Percentiles rank a stretch among this genome's conserved stretches.
Conservation (phyloP, 2,329 filamentous ascomycete species). For the Aspergillus niger region DNA sequence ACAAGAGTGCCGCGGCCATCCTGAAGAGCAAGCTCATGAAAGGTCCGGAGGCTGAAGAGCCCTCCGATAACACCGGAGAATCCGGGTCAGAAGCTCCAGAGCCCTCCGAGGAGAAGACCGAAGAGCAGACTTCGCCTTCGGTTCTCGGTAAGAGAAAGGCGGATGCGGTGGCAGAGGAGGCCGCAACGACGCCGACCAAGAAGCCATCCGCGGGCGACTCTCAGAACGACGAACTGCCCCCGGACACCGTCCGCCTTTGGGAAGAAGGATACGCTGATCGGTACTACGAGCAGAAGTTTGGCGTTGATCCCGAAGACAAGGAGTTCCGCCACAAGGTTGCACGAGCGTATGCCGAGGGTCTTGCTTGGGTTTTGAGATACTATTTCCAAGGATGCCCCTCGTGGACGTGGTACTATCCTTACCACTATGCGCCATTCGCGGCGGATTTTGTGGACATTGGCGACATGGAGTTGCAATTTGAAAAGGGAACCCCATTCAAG, state of each 20-base stretch:
- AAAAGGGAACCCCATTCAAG: conserved; percentile 79
- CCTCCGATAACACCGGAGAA: conserved; percentile 29
- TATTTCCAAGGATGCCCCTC: conserved; percentile 98
- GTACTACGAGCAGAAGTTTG: conserved; percentile 97
- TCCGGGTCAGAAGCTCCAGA: conserved; percentile 29
- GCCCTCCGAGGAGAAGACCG: conserved; percentile 27
- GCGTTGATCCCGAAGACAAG: conserved; percentile 75
- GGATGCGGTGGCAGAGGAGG: conserved; percentile 65
- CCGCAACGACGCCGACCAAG: conserved; percentile 58
- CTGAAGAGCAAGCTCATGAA: conserved; percentile 76
- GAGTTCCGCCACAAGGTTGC: conserved; percentile 89
- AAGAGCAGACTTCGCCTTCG: conserved; percentile 33
- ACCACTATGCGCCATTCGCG: conserved; percentile 97
- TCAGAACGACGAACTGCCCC: conserved; percentile 63
- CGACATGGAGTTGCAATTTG: conserved; percentile 77
- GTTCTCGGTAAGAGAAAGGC: conserved; percentile 64
- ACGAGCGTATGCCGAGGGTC: conserved; percentile 86
- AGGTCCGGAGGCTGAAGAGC: conserved; percentile 26
- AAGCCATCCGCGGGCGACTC: conserved; percentile 39
- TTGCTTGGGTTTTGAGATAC: conserved; percentile 93
- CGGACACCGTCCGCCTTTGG: conserved; percentile 87
- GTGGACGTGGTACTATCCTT: conserved; percentile 99
- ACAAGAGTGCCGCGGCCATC: conserved; percentile 90
- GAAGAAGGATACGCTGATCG: conserved; percentile 92
- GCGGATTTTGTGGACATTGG: conserved; percentile 86